Evolutionary conservation across 192 early-diverging fungal species (phyloP), one percentile per base, ranked within the genome.

Genomic region (Podila minutissima): DNA sequence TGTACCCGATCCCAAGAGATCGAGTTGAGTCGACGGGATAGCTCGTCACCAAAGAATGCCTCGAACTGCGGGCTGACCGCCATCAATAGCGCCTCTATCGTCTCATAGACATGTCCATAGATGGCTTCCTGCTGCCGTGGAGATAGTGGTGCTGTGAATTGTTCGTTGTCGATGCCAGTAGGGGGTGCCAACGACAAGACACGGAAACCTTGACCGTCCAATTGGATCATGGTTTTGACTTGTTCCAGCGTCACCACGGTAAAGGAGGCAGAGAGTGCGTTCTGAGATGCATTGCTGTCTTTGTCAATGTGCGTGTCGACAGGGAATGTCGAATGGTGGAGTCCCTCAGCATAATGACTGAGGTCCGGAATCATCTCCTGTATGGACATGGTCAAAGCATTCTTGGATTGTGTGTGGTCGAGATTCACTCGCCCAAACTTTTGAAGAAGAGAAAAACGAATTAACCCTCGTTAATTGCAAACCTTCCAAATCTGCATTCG

Each of bases 11-110:
- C 77, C 66, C 77, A 72, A 9, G 71, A 81, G 2, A 73, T 24
- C 9, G 53, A 26, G 1, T 60, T 29, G 51, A 81, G 62, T 31
- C 62, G 72, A 11, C 67, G 49, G 9, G 58, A 1, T 12, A 81
- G 77, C 50, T 81, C 77, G 5, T 73, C 41, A 10, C 71, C 77
- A 61, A 81, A 81, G 48, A 73, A 81, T 4, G 57, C 57, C 73
- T 81, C 77, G 51, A 81, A 81, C 26, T 17, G 64, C 26, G 77
- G 77, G 38, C 77, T 81, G 26, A 81, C 19, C 5, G 77, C 77
- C 77, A 81, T 81, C 49, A 81, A 29, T 1, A 72, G 50, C 2
- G 77, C 70, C 33, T 81, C 77, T 3, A 81, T 81, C 11, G 77
- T 81, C 53, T 81, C 77, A 26, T 73, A 81, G 5, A 61, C 28